phyloP scores from a whole-genome alignment of 1,139 yeast genomes.

The Protomyces gravidus region DNA sequence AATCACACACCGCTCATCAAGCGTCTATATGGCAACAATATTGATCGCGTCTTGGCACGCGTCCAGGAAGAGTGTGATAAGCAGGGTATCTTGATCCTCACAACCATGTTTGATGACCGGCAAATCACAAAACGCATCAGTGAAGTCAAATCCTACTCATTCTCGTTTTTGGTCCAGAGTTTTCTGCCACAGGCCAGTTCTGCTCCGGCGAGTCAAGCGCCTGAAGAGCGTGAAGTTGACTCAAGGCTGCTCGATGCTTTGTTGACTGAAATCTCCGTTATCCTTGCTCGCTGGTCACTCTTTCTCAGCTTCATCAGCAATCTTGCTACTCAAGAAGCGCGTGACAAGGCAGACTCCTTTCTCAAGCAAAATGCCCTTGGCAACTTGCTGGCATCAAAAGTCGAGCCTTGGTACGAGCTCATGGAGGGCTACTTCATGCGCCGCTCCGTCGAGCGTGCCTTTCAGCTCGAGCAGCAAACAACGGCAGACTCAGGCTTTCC shows the following conservation, averaged over 20 bases:
- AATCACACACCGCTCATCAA: slow-evolving; percentile 81
- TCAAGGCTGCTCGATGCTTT: slow-evolving; percentile 55
- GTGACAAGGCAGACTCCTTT: slow-evolving; percentile 39
- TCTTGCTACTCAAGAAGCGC: slow-evolving; percentile 42
- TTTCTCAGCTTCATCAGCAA: slow-evolving; percentile 71
- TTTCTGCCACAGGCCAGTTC: slow-evolving; percentile 34
- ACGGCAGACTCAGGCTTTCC: slow-evolving; percentile 49
- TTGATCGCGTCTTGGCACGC: slow-evolving; percentile 61
- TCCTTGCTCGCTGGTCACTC: slow-evolving; percentile 81
- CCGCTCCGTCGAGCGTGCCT: slow-evolving; percentile 76
- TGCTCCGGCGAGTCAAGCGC: slow-evolving; percentile 32
- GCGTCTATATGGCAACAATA: slow-evolving; percentile 60
- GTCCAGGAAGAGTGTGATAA: slow-evolving; percentile 86
- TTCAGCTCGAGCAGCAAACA: slow-evolving; percentile 74
- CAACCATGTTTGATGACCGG: slow-evolving; percentile 75
- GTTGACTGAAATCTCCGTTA: slow-evolving; percentile 65
- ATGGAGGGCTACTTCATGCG: slow-evolving; percentile 65
- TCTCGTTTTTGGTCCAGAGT: slow-evolving; percentile 41
- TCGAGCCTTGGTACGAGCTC: slow-evolving; percentile 60
- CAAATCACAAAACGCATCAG: slow-evolving; percentile 47
- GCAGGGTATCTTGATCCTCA: slow-evolving; percentile 82
- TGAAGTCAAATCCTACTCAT: slow-evolving; percentile 52
- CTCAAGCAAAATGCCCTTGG: slow-evolving; percentile 11
- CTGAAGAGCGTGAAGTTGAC: slow-evolving; percentile 43
- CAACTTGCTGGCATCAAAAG: slow-evolving; percentile 40